Evolutionary conservation across 768 basidiomycete genomes (phyloP).

Genomic region (Boletus subcaerulescens): DNA sequence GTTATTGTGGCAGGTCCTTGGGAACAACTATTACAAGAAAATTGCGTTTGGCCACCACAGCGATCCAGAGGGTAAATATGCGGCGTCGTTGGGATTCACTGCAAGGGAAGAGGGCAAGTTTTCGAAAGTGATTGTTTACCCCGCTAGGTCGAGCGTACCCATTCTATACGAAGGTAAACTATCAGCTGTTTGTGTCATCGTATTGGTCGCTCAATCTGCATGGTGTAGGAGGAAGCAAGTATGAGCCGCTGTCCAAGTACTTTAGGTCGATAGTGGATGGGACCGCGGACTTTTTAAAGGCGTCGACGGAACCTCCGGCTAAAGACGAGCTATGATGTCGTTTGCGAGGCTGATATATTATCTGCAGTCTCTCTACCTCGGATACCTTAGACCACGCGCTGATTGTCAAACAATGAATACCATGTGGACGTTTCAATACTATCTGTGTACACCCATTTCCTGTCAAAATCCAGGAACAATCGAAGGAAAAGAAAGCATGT

Average conservation of each 20-base stretch:
- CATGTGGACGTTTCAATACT: neutral
- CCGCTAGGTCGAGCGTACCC: slow-evolving; percentile 52
- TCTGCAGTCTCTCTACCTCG: neutral
- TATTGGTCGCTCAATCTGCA: neutral
- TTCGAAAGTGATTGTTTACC: slow-evolving; percentile 71
- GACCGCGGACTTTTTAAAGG: slow-evolving; percentile 50
- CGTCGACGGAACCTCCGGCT: slow-evolving; percentile 36
- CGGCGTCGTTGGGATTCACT: slow-evolving; percentile 57
- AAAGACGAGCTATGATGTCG: slow-evolving; percentile 29
- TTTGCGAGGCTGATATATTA: slow-evolving; percentile 4
- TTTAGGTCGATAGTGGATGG: slow-evolving; percentile 71
- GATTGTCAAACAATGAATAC: neutral
- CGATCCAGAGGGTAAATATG: slow-evolving; percentile 62
- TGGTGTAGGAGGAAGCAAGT: slow-evolving; percentile 61
- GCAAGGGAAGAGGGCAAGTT: slow-evolving; percentile 47
- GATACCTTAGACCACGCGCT: neutral
- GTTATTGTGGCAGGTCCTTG: slow-evolving; percentile 76
- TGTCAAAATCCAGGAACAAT: neutral
- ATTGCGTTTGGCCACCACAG: slow-evolving; percentile 62
- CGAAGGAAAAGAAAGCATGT: neutral
- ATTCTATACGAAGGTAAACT: slow-evolving; percentile 65
- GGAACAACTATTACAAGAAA: slow-evolving; percentile 64
- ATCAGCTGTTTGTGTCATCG: neutral
- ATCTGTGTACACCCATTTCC: too few species aligned
- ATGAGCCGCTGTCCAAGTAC: slow-evolving; percentile 70